Evolutionary conservation across 768 basidiomycete genomes (phyloP), one percentile per base, ranked within the genome.

Genomic region (Auricularia sp.): DNA sequence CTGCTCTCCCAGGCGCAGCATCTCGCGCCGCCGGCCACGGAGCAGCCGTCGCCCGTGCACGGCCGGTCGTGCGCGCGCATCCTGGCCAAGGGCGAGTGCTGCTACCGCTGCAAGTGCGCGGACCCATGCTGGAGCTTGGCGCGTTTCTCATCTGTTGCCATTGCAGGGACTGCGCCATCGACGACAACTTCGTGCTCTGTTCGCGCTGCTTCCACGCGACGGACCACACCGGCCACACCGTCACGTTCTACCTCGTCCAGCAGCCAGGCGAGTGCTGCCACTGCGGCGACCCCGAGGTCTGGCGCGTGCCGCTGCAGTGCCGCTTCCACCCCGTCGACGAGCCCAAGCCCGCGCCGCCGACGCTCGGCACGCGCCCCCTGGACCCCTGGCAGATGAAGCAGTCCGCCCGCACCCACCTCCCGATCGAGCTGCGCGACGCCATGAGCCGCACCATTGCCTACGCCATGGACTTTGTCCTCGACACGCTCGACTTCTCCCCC

Each of bases 261-360:
- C 94, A 97, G 69, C 88, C 90, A 0, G 90, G 94, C 6, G 91
- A 94, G 3, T 94, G 92, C 69, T 99, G 97, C 72, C 94, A 98
- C 75, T 98, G 96, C 70, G 94, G 94, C 16, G 95, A 98, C 71
- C 79, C 82, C 29, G 90, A 96, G 71, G 92, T 92, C 1, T 98
- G 94, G 94, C 82, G 86, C 39, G 70, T 72, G 4, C 77, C 83
- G 4, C 81, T 90, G 16, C 74, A 79, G 13, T 95, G 93, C 73
- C 85, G 87, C 0, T 84, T 83, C 71, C 92, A 96, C 71, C 70
- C 29, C 62, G 71, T 13, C 69, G 72, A 35, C 64, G 66, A 54
- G 65, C 66, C 33, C 71, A 73, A 62, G 73, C 79, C 14, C 65
- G 11, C 80, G 81, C 4, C 80, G 81, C 0, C 79, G 79, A 72